Base-by-base conservation (phyloP, 192 early-diverging fungal species). In the Allomyces macrogynus region DNA sequence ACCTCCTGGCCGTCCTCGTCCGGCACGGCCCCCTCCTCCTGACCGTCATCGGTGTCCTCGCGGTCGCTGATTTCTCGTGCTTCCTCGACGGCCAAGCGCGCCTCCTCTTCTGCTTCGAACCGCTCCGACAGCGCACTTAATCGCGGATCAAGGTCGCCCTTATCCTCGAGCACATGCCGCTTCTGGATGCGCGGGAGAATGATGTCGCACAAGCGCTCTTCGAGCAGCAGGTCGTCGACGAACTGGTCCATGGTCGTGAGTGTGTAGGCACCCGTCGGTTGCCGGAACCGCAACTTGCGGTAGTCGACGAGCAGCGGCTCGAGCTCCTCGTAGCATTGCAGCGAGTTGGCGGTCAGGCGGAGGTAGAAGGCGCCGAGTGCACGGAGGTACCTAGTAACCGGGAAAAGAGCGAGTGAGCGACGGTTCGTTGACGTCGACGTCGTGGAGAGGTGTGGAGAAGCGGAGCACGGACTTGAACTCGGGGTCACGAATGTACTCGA, bases 291-390 rank as follows among this genome's bases (percentile, higher is more conserved):
- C 61, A 99, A 73, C 70, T 97, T 97, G 64, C 92, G 77, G 61
- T 84, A 88, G 68, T 99, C 92, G 61, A 79, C 75, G 63, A 95
- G 76, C 14, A 95, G 73, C 0, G 89, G 87, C 69, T 99, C 95
- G 24, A 99, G 75, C 43, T 82, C 80, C 12, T 76, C 75, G 71
- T 99, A 97, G 23, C 93, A 82, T 20, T 95, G 90, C 22, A 77
- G 68, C 5, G 90, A 71, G 18, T 75, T 82, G 24, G 81, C 82
- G 8, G 89, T 91, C 10, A 99, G 73, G 9, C 93, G 81, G 23
- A 94, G 71, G 64, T 97, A 99, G 68, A 95, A 86, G 3, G 90
- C 86, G 0, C 86, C 91, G 22, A 99, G 72, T 0, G 92, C 95
- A 24, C 89, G 83, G 23, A 99, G 69, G 72, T 98, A 87, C 60